A percentile compares a stretch with the other conserved stretches of the same genome.
phyloP scores from a whole-genome alignment of 768 basidiomycete genomes.

The Favolaschia claudopus region DNA sequence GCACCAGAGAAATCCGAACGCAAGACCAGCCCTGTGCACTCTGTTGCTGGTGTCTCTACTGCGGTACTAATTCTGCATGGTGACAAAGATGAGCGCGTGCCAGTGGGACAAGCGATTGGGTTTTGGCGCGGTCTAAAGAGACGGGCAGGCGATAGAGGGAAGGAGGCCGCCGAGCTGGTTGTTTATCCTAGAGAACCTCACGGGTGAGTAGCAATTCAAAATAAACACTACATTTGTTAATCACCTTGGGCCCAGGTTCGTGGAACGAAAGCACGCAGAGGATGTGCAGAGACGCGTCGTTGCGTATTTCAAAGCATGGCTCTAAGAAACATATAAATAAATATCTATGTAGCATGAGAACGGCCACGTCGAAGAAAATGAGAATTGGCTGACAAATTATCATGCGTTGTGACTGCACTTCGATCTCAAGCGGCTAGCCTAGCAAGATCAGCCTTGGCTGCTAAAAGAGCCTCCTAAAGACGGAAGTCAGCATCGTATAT shows the following conservation, averaged over 20 bases:
- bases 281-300: slow-evolving; percentile 39
- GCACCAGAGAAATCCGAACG: slow-evolving; percentile 21
- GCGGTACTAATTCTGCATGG: slow-evolving; percentile 61
- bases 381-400: slow-evolving; percentile 16
- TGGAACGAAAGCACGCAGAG: slow-evolving; percentile 41
- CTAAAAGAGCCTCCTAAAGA: slow-evolving; percentile 56
- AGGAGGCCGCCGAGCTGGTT: slow-evolving; percentile 38
- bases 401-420: not conserved
- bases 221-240: not conserved
- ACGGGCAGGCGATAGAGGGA: slow-evolving; percentile 37
- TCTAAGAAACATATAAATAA: slow-evolving; percentile 22
- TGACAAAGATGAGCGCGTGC: slow-evolving; percentile 60
- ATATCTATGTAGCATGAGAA: slow-evolving; percentile 10
- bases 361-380: not conserved
- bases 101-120: slow-evolving; percentile 44
- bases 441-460: slow-evolving; percentile 62
- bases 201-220: slow-evolving; percentile 33
- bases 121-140: slow-evolving; percentile 42
- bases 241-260: slow-evolving; percentile 31
- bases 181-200: slow-evolving; percentile 45
- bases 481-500: not conserved
- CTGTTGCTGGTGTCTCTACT: slow-evolving; percentile 47
- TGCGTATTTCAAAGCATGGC: slow-evolving; percentile 36
- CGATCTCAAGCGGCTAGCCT: slow-evolving; percentile 38
- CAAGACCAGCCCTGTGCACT: slow-evolving; percentile 41